These are phyloP conservation scores for Plectosphaerella sp. DNA, from an alignment of 2,329 filamentous ascomycete species.

Conservation along the genomic window DNA sequence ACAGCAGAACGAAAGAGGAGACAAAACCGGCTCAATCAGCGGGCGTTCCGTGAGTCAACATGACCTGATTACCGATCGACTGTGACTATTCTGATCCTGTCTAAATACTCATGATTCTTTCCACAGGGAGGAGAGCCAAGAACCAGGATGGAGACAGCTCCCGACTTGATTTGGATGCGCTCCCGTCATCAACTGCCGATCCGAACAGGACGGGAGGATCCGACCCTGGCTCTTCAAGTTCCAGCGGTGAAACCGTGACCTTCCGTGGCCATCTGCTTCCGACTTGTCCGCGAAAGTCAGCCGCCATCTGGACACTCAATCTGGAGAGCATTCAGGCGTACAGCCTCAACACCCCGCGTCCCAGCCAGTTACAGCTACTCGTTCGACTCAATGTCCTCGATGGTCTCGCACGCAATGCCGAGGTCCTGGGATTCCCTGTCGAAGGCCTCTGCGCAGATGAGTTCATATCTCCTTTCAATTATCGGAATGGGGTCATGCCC, in stretches of 20 bases:
- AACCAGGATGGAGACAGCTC: too few relatives aligned
- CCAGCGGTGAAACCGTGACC: background rate
- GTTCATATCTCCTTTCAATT: conserved; percentile 8
- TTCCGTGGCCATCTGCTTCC: background rate
- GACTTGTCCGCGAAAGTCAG: background rate
- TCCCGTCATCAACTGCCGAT: background rate
- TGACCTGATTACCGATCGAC: too few relatives aligned
- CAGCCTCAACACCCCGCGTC: conserved; percentile 4
- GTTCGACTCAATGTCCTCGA: conserved; percentile 11
- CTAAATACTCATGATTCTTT: too few relatives aligned
- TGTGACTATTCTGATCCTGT: background rate
- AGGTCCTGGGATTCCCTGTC: conserved; percentile 4
- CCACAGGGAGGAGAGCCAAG: too few relatives aligned
- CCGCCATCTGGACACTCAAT: background rate
- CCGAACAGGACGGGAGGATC: background rate
- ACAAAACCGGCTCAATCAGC: conserved; percentile 10
- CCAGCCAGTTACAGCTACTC: conserved; percentile 3
- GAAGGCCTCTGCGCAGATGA: conserved; percentile 9
- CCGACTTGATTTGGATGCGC: too few relatives aligned
- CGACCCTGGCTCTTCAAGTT: background rate
- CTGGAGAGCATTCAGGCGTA: background rate
- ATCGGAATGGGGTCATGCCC: background rate
- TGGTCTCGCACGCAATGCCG: conserved; percentile 8
- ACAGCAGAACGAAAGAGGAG: conserved; percentile 13
- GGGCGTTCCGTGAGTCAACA: conserved; percentile 5